These are phyloP conservation scores for Fusarium citri DNA, from an alignment of 2,329 filamentous ascomycete genomes.

Conservation along the genomic window DNA sequence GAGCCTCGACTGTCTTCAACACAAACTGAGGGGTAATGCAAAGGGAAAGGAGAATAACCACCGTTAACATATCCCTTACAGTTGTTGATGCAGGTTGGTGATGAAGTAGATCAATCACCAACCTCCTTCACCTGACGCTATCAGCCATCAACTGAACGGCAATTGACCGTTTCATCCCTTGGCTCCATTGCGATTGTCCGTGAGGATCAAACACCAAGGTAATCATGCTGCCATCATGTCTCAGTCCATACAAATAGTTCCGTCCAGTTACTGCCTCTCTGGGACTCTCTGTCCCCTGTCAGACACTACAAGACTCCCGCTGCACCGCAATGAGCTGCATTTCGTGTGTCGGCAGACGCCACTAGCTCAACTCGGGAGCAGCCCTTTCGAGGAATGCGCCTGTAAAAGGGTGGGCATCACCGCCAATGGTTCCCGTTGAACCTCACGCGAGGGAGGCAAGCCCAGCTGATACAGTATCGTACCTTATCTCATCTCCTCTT, in stretches of 20 bases:
- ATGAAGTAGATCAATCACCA: constrained; percentile 13
- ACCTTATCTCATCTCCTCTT: background rate
- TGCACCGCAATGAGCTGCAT: constrained; percentile 28
- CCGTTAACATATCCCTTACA: constrained; percentile 21
- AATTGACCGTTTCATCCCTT: constrained; percentile 32
- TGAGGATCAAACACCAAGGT: constrained; percentile 24
- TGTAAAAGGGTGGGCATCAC: constrained; percentile 27
- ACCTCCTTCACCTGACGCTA: constrained; percentile 37
- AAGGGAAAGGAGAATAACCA: background rate
- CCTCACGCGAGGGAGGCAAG: constrained; percentile 21
- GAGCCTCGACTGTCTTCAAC: constrained; percentile 12
- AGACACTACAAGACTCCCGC: constrained; percentile 24
- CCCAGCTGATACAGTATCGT: background rate
- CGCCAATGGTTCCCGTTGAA: background rate
- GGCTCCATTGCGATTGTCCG: background rate
- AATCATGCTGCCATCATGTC: constrained; percentile 25
- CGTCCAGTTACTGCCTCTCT: background rate
- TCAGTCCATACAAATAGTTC: constrained; percentile 29
- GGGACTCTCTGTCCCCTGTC: background rate
- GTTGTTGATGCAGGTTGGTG: constrained; percentile 13
- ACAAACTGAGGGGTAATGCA: constrained; percentile 1
- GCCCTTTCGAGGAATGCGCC: constrained; percentile 44
- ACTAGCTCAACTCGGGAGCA: constrained; percentile 42
- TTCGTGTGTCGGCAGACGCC: constrained; percentile 35
- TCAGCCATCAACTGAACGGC: constrained; percentile 24